Base-by-base conservation (phyloP, 1,139 yeast species). In the Sugiyamaella grinbergsii region DNA sequence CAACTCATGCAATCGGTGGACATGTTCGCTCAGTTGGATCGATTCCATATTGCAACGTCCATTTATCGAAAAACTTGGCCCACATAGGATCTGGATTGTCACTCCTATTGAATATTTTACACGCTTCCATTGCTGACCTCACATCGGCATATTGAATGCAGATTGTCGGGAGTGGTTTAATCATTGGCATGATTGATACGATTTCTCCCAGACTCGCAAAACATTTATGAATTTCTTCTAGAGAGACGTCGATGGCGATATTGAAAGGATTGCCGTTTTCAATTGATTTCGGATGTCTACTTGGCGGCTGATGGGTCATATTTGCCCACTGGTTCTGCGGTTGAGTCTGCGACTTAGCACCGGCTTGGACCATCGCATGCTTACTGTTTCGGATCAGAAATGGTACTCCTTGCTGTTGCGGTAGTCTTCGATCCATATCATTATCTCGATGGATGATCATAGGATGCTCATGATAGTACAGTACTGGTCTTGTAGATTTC, bases 11-110 rank as follows among this genome's bases (percentile, higher is more conserved):
- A 29, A 22, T 31, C 1, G 55, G 50, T 4, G 63, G 63, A 55
- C 80, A 75, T 4, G 78, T 81, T 54, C 71, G 73, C 56, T 85
- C 93, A 5, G 88, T 74, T 1, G 80, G 78, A 63, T 87, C 95
- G 47, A 75, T 77, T 0, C 86, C 89, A 61, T 80, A 87, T 78
- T 81, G 76, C 2, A 84, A 68, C 8, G 72, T 67, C 94, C 95
- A 87, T 5, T 71, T 77, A 6, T 66, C 66, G 60, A 82, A 86
- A 57, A 75, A 79, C n/a, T 58, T 58, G 49, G 71, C 61, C 52
- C 52, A 49, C 8, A 42, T 42, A 2, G 52, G 45, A 31, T 32
- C 19, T 22, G 43, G 23, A 8, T 29, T 15, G 16, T 45, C 49
- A 2, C 10, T 5, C 24, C 62, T 54, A 19, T 72, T 72, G 57